Evolutionary conservation across 352 stramenopile species (phyloP).

Genomic region (Blastocystis hominis): DNA sequence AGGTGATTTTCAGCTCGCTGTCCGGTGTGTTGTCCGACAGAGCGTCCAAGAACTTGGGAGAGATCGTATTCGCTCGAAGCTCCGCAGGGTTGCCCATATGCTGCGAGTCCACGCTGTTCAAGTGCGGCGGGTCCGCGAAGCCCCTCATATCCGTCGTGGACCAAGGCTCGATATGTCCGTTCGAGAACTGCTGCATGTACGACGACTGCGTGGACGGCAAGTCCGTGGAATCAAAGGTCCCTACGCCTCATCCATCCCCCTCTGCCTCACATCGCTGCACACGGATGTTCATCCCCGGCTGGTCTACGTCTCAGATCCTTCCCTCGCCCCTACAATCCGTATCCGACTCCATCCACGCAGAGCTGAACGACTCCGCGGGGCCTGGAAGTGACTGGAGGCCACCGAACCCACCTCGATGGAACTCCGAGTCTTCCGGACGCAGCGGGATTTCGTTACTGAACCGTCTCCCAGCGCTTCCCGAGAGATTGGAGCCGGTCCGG

Average conservation of each 20-base stretch:
- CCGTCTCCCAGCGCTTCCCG: not conserved
- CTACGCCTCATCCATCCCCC: not conserved
- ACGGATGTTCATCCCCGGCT: constrained; percentile 27
- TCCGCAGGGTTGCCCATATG: not conserved
- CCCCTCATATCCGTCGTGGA: not conserved
- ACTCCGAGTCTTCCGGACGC: not conserved
- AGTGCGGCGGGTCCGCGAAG: not conserved
- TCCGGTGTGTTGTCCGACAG: not conserved
- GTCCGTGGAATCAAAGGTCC: not conserved
- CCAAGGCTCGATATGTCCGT: not conserved
- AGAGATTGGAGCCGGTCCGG: no score
- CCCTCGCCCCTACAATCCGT: not conserved
- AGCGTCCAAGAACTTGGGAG: not conserved
- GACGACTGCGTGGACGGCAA: not conserved
- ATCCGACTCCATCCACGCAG: not conserved
- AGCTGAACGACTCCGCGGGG: not conserved
- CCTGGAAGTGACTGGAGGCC: not conserved
- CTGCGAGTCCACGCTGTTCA: not conserved
- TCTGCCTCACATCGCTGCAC: not conserved
- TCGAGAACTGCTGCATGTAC: not conserved
- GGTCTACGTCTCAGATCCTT: not conserved
- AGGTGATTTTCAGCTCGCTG: not conserved
- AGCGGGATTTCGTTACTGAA: not conserved
- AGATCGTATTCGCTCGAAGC: not conserved
- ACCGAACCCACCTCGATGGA: not conserved